Percentiles rank a stretch among this genome's conserved stretches.
Conservation (phyloP, 2,329 filamentous ascomycete species). For the Pyrenophora seminiperda region DNA sequence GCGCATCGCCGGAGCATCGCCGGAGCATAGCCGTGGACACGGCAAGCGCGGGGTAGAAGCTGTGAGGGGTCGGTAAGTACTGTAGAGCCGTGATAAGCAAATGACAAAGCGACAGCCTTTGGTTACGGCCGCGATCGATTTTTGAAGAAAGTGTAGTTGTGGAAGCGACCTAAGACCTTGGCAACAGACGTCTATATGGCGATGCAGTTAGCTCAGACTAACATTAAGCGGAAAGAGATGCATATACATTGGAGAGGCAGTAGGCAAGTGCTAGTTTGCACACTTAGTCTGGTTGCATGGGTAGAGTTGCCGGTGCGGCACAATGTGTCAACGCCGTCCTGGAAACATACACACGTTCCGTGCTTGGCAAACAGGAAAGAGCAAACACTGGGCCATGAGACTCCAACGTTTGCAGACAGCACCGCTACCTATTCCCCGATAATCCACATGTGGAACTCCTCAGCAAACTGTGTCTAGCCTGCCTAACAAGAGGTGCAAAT, state of each 20-base stretch:
- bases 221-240: background rate
- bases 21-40: background rate
- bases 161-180: background rate
- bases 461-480: no score
- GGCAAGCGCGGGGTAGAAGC: constrained; percentile 6
- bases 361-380: background rate
- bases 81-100: constrained; percentile 10
- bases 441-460: no score
- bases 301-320: no score
- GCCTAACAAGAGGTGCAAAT: no score
- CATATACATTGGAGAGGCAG: background rate
- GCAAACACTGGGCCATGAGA: no score
- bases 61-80: background rate
- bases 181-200: background rate
- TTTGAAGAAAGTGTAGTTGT: constrained; percentile 1
- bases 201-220: constrained; percentile 2
- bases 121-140: background rate
- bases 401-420: no score
- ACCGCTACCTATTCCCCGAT: no score
- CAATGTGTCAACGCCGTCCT: no score
- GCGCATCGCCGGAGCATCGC: background rate
- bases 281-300: no score
- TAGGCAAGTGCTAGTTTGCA: no score
- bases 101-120: background rate
- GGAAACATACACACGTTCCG: no score